phyloP scores from a whole-genome alignment of 2,329 filamentous ascomycete genomes.

The Diaporthe longicolla region DNA sequence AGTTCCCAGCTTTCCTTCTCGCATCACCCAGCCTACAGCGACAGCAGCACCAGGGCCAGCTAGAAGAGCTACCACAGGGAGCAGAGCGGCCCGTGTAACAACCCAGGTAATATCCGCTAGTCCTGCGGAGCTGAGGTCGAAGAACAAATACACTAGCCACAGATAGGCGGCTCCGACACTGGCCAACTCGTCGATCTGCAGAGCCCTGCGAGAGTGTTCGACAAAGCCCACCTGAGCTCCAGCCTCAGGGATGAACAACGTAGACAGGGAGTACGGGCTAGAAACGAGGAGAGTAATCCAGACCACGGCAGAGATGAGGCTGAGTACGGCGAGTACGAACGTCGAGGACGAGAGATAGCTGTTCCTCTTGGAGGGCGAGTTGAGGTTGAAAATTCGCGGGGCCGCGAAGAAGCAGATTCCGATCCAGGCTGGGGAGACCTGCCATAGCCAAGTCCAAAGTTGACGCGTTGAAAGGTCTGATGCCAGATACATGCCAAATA shows the following conservation, averaged over 20 bases:
- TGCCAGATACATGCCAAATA: neutral
- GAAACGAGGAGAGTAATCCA: neutral
- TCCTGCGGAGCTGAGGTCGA: neutral
- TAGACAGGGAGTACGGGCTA: slow-evolving; percentile 6
- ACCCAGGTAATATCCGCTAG: neutral
- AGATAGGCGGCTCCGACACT: neutral
- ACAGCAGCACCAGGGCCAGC: neutral
- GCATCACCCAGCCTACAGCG: neutral
- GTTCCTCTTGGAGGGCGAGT: neutral
- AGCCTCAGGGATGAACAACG: neutral
- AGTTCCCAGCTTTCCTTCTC: neutral
- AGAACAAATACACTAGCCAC: slow-evolving; percentile 1
- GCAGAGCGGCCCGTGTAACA: neutral
- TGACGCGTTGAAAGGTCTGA: neutral
- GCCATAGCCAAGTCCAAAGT: neutral
- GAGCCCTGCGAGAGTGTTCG: neutral
- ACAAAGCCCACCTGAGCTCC: neutral
- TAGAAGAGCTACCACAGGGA: neutral
- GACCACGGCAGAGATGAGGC: neutral
- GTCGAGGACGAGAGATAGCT: neutral
- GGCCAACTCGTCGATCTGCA: slow-evolving; percentile 1
- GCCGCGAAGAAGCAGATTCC: neutral
- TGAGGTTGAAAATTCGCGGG: neutral
- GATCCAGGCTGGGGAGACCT: neutral
- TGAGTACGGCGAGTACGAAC: neutral